phyloP scores from a whole-genome alignment of 2,329 filamentous ascomycete genomes.

The Penicillium sp. region DNA sequence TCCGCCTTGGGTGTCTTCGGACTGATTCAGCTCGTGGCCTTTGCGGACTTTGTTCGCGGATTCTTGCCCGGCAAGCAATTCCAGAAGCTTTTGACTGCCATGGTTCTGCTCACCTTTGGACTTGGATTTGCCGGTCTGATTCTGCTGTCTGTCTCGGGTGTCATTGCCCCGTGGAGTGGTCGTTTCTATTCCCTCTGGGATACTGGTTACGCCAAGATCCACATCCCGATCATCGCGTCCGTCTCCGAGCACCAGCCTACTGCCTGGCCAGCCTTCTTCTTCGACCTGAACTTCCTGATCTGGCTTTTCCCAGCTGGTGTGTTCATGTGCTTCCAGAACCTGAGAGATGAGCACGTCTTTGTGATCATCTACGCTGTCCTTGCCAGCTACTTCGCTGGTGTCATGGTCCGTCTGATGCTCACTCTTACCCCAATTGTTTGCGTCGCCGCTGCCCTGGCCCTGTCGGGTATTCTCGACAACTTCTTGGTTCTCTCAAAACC shows the following conservation, averaged over 20 bases:
- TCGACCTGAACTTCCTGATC: slow-evolving; percentile 96
- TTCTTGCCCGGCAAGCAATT: slow-evolving; percentile 92
- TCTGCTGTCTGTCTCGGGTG: slow-evolving; percentile 77
- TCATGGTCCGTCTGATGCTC: slow-evolving; percentile 99
- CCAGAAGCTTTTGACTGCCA: slow-evolving; percentile 78
- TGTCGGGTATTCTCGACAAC: slow-evolving; percentile 84
- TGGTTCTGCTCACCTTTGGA: slow-evolving; percentile 73
- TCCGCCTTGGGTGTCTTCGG: slow-evolving; percentile 94
- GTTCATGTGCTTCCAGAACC: slow-evolving; percentile 93
- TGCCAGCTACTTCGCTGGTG: slow-evolving; percentile 95
- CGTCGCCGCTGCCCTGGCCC: slow-evolving; percentile 84
- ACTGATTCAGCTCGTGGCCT: slow-evolving; percentile 87
- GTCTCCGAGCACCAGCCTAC: slow-evolving; percentile 99
- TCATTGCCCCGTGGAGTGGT: slow-evolving; percentile 95
- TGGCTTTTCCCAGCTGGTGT: slow-evolving; percentile 99
- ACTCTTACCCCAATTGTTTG: slow-evolving; percentile 96
- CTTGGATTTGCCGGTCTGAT: slow-evolving; percentile 76
- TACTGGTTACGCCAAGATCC: slow-evolving; percentile 97
- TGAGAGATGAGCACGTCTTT: slow-evolving; percentile 96
- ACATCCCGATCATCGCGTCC: slow-evolving; percentile 99
- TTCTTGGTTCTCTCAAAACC: slow-evolving; percentile 73
- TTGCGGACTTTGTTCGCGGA: slow-evolving; percentile 86
- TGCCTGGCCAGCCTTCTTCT: slow-evolving; percentile 99
- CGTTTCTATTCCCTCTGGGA: slow-evolving; percentile 99
- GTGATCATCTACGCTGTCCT: slow-evolving; percentile 96